These are phyloP conservation scores for Mollisiaceae sp. DNA, from an alignment of 2,329 filamentous ascomycete genomes.

Conservation along the genomic window DNA sequence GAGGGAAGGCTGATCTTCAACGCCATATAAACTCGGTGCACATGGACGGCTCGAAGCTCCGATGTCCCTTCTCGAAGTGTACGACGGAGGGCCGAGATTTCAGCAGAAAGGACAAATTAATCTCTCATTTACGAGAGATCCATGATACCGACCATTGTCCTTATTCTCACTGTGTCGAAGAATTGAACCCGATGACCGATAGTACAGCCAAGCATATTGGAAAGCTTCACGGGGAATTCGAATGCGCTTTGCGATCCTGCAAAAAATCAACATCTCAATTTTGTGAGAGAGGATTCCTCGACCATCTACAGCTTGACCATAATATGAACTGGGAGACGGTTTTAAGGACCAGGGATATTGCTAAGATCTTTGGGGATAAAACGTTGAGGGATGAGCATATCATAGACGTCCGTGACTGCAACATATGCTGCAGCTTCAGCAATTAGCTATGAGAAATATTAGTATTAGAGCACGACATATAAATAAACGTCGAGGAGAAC, in stretches of 20 bases:
- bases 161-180: neutral
- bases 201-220: slow-evolving; percentile 6
- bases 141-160: slow-evolving; percentile 9
- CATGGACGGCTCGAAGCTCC: neutral
- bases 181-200: neutral
- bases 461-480: neutral
- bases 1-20: slow-evolving; percentile 12
- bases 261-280: neutral
- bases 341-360: neutral
- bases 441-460: neutral
- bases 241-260: neutral
- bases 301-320: slow-evolving; percentile 6
- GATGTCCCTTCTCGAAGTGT: slow-evolving; percentile 1
- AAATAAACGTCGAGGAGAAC: neutral
- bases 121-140: slow-evolving; percentile 5
- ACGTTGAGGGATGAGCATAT: neutral
- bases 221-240: slow-evolving; percentile 8
- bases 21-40: slow-evolving; percentile 5
- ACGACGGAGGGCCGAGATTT: neutral
- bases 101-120: slow-evolving; percentile 10
- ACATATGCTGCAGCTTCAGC: neutral
- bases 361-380: neutral
- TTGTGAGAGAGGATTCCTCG: slow-evolving; percentile 1
- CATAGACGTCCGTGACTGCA: neutral
- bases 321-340: slow-evolving; percentile 5